phyloP scores from a whole-genome alignment of 495 filamentous ascomycete species.

The Podospora tetraspora region DNA sequence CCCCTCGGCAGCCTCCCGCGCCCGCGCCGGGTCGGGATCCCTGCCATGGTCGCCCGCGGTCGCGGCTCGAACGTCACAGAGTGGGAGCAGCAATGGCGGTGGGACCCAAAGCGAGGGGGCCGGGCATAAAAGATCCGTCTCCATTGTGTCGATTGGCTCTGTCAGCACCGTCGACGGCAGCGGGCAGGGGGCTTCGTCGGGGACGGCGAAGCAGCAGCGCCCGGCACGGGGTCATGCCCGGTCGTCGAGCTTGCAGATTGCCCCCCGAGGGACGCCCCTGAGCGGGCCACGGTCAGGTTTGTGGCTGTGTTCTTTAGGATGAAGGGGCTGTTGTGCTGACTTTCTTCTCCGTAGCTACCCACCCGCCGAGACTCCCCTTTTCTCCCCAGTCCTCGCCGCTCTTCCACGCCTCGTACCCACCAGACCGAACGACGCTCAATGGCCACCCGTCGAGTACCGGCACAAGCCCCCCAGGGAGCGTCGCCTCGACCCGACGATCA shows the following conservation, averaged over 20 bases:
- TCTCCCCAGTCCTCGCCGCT: slow-evolving; percentile 38
- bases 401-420: slow-evolving; percentile 47
- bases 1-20: slow-evolving; percentile 34
- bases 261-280: slow-evolving; percentile 48
- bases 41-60: slow-evolving; percentile 14
- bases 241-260: slow-evolving; percentile 77
- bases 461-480: slow-evolving; percentile 34
- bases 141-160: slow-evolving; percentile 87
- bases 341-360: slow-evolving; percentile 29
- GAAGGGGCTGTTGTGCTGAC: slow-evolving; percentile 6
- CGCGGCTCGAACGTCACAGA: slow-evolving; percentile 15
- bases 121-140: slow-evolving; percentile 72
- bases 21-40: slow-evolving; percentile 28
- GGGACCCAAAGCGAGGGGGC: slow-evolving; percentile 15
- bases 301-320: not conserved
- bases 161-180: slow-evolving; percentile 45
- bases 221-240: slow-evolving; percentile 63
- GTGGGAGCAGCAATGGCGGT: not conserved
- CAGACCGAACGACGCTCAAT: slow-evolving; percentile 32
- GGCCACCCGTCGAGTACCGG: slow-evolving; percentile 33
- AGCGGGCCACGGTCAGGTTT: slow-evolving; percentile 29
- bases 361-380: slow-evolving; percentile 33
- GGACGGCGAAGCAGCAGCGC: slow-evolving; percentile 39
- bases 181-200: slow-evolving; percentile 8
- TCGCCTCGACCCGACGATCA: slow-evolving; percentile 18